Conservation (phyloP, 2,329 filamentous ascomycete species). For the Colletotrichum musae region DNA sequence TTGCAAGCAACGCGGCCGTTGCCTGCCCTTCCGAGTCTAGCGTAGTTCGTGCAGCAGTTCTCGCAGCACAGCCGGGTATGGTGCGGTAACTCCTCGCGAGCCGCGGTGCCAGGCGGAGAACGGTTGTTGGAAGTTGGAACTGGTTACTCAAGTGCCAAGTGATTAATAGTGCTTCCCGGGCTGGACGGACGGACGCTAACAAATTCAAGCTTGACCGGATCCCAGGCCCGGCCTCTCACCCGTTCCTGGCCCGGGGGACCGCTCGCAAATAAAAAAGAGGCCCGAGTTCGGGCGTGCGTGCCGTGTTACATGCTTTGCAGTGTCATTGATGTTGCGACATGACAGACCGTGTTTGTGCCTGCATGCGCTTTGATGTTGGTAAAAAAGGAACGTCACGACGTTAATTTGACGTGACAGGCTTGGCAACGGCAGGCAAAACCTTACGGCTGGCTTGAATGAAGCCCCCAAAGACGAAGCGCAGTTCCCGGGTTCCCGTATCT, state of each 20-base stretch:
- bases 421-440: slow-evolving; percentile 27
- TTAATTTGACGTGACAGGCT: slow-evolving; percentile 32
- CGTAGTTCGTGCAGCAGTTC: slow-evolving; percentile 5
- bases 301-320: slow-evolving; percentile 4
- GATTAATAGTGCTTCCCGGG: background rate
- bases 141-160: background rate
- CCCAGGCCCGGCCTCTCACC: slow-evolving; percentile 16
- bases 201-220: slow-evolving; percentile 37
- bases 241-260: background rate
- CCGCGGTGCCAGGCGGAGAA: too few relatives aligned
- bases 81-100: too few relatives aligned
- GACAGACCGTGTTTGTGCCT: slow-evolving; percentile 6
- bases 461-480: background rate
- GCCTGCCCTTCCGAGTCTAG: slow-evolving; percentile 21
- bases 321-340: background rate
- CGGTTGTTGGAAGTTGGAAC: background rate
- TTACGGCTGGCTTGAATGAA: slow-evolving; percentile 2
- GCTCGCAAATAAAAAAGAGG: background rate
- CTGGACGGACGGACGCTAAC: slow-evolving; percentile 33
- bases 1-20: slow-evolving; percentile 3
- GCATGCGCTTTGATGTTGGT: slow-evolving; percentile 6
- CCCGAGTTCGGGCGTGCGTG: slow-evolving; percentile 25
- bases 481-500: background rate
- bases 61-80: slow-evolving; percentile 13
- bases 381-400: slow-evolving; percentile 9